A percentile compares a stretch with the other conserved stretches of the same genome.
phyloP scores from a whole-genome alignment of 495 filamentous ascomycete species.

The Lasiosphaeria hispida region DNA sequence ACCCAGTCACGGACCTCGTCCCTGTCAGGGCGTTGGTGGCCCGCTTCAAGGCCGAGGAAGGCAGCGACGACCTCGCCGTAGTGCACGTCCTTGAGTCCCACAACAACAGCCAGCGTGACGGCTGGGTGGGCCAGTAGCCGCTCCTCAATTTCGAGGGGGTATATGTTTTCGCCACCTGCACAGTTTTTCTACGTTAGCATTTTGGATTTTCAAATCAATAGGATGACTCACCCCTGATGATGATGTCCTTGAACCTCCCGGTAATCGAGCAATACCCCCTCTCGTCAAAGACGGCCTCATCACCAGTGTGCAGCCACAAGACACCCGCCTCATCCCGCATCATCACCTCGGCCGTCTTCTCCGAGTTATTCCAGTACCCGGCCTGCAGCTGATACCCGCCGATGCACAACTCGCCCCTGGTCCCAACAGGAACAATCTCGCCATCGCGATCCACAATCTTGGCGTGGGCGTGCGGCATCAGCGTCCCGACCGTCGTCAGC shows the following conservation, averaged over 20 bases:
- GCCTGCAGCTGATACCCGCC: slow-evolving; percentile 65
- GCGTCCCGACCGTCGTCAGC: slow-evolving; percentile 62
- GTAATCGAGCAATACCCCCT: slow-evolving; percentile 64
- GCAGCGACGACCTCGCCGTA: slow-evolving; percentile 69
- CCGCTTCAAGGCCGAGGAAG: slow-evolving; percentile 47
- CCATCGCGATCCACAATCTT: slow-evolving; percentile 65
- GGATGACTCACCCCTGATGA: slow-evolving; percentile 49
- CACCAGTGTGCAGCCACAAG: slow-evolving; percentile 66
- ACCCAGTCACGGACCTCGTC: slow-evolving; percentile 60
- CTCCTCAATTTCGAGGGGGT: slow-evolving; percentile 71
- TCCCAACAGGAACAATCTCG: slow-evolving; percentile 57
- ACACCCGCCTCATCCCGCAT: slow-evolving; percentile 56
- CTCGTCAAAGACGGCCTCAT: slow-evolving; percentile 65
- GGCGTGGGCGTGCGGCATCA: slow-evolving; percentile 64
- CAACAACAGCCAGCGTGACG: slow-evolving; percentile 56
- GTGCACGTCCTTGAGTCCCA: slow-evolving; percentile 59
- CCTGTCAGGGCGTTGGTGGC: slow-evolving; percentile 34
- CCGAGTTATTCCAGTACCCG: slow-evolving; percentile 70
- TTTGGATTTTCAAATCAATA: not conserved
- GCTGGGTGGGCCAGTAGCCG: slow-evolving; percentile 57
- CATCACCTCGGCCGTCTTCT: slow-evolving; percentile 64
- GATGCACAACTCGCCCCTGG: slow-evolving; percentile 64
- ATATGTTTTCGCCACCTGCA: slow-evolving; percentile 59
- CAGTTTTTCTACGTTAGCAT: not conserved
- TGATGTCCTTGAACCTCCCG: slow-evolving; percentile 64